Base-by-base conservation (phyloP, 78 protist species). In the Guillardia theta region DNA sequence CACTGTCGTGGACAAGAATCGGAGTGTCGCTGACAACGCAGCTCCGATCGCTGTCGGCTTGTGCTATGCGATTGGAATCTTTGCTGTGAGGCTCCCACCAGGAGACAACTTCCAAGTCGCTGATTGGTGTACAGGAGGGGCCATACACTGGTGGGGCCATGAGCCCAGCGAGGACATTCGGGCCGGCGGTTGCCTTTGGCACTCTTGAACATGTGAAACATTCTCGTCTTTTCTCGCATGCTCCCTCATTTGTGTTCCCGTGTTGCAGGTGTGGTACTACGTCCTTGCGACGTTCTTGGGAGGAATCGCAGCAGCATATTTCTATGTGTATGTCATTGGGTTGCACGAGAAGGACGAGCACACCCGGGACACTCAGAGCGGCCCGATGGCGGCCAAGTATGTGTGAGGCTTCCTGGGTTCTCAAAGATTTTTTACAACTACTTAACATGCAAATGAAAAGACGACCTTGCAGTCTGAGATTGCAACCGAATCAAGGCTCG, bases 101-200 rank as follows among this genome's bases (percentile, higher is more conserved):
- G 70, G 70, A 27, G 27, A 6, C 70, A 58, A 9, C 70, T 58
- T 30, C 27, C 2, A 3, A 9, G 70, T 1, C 27, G 1, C 21
- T 58, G 70, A 3, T 6, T 6, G 2, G 70, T 58, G 27, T 30
- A 27, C 39, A 58, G 4, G 70, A 27, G 70, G 27, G 70, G 70
- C 70, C 70, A 24, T 58, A 27, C 70, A 80, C 90, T 9, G 90
- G 90, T 36, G 90, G 90, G 30, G 39, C 90, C 0, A 39, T 80
- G 53, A 80, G 45, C 90, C 90, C 90, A 15, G 90, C 90, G 22
- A 46, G 90, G 15, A 80, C 90, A 4, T 48, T 80, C 1, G 90
- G 90, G 43, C 90, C 90, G 24, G 90, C 90, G 5, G 12, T 80
- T 44, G 90, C 48, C 33, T 80, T 80, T 44, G 83, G 83, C 15